Evolutionary conservation across 1,284 basidiomycete species (phyloP).

Genomic region (Mycena sp.): DNA sequence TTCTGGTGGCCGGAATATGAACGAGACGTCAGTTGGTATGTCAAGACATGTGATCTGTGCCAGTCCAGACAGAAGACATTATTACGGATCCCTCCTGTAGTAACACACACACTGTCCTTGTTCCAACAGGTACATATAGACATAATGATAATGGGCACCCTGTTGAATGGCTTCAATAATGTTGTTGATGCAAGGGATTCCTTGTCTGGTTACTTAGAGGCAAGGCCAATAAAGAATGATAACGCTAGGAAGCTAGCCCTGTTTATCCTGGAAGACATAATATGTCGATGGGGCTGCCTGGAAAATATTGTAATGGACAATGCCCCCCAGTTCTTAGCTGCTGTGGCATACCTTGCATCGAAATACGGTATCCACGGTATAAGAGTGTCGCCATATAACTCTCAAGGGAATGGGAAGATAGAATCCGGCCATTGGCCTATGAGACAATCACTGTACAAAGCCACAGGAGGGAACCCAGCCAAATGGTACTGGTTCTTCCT

Average conservation of each 20-base stretch:
- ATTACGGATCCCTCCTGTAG: not conserved
- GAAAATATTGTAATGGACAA: constrained; percentile 42
- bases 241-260: not conserved
- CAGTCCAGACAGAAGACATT: not conserved
- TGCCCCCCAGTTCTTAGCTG: constrained; percentile 43
- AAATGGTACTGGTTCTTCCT: constrained; percentile 42
- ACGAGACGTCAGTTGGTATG: constrained; percentile 29
- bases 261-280: constrained; percentile 31
- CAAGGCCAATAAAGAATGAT: not conserved
- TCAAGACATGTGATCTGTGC: constrained; percentile 30
- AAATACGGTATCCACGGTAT: constrained; percentile 50
- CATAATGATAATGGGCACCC: not conserved
- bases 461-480: constrained; percentile 39
- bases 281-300: constrained; percentile 38
- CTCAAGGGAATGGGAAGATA: constrained; percentile 48
- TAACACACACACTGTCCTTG: not conserved
- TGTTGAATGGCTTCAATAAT: constrained; percentile 5
- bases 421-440: constrained; percentile 48
- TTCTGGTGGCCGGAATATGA: constrained; percentile 31
- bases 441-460: constrained; percentile 48
- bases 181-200: not conserved
- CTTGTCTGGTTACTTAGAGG: not conserved
- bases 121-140: not conserved
- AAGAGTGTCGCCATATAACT: constrained; percentile 55
- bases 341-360: constrained; percentile 36